Conservation (phyloP, 768 basidiomycete genomes). For the Calocybe gangraenosa region DNA sequence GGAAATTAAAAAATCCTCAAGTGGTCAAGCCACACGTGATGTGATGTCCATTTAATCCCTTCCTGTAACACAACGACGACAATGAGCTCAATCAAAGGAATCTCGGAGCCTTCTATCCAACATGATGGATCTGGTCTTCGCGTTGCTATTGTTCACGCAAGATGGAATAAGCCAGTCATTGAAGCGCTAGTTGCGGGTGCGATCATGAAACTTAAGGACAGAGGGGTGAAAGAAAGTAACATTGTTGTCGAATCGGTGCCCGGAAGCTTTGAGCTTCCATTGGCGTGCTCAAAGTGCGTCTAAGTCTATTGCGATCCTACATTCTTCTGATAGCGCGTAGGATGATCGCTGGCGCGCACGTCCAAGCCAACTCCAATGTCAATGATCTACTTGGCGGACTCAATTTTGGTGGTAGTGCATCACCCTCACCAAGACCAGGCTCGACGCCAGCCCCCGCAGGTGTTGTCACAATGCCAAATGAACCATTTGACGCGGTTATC, state of each 20-base stretch:
- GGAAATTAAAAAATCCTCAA: too few species aligned
- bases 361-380: constrained; percentile 74
- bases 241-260: constrained; percentile 91
- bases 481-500: constrained; percentile 92
- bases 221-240: constrained; percentile 85
- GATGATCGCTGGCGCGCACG: constrained; percentile 83
- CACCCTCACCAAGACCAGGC: constrained; percentile 37
- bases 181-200: constrained; percentile 81
- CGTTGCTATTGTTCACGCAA: constrained; percentile 89
- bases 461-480: constrained; percentile 35
- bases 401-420: constrained; percentile 30
- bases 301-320: constrained; percentile 2
- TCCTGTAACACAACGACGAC: constrained; percentile 19
- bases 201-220: constrained; percentile 71
- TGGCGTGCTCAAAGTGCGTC: constrained; percentile 76
- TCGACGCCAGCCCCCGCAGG: constrained; percentile 46
- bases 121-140: constrained; percentile 82
- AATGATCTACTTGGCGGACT: constrained; percentile 76
- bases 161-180: constrained; percentile 92
- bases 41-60: constrained; percentile 14
- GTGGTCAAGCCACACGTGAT: too few species aligned
- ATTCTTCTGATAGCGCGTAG: constrained; percentile 35
- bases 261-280: constrained; percentile 93
- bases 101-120: constrained; percentile 50
- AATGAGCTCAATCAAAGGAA: constrained; percentile 76